Conservation (phyloP, 1,139 yeast genomes). For the Pichia sp. region DNA sequence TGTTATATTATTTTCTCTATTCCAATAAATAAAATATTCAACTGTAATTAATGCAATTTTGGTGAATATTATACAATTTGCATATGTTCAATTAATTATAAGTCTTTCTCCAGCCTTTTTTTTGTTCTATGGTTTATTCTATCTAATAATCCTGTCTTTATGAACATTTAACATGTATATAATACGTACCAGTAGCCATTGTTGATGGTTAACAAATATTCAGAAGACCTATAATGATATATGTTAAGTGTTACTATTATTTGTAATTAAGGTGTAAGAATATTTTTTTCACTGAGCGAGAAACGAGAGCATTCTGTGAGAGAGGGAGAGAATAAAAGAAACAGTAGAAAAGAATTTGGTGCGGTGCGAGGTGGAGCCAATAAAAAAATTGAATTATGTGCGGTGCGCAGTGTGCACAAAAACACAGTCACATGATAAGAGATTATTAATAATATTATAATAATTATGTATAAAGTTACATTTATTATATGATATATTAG, state of each 20-base stretch:
- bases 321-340: background rate
- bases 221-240: background rate
- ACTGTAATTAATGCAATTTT: too few relatives aligned
- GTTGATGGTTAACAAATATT: conserved; percentile 13
- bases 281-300: background rate
- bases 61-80: too few relatives aligned
- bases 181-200: conserved; percentile 28
- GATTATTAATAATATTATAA: too few relatives aligned
- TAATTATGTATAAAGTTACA: too few relatives aligned
- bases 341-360: background rate
- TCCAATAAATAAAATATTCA: too few relatives aligned
- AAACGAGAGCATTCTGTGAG: background rate
- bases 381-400: background rate
- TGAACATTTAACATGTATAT: background rate
- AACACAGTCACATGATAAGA: background rate
- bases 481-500: too few relatives aligned
- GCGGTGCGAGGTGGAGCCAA: conserved; percentile 7
- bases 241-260: too few relatives aligned
- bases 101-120: too few relatives aligned
- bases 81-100: too few relatives aligned
- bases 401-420: conserved; percentile 2
- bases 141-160: background rate
- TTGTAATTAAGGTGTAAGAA: background rate
- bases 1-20: too few relatives aligned
- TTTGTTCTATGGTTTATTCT: background rate